Base-by-base conservation (phyloP, 78 protist genomes). In the Emiliania huxleyi region DNA sequence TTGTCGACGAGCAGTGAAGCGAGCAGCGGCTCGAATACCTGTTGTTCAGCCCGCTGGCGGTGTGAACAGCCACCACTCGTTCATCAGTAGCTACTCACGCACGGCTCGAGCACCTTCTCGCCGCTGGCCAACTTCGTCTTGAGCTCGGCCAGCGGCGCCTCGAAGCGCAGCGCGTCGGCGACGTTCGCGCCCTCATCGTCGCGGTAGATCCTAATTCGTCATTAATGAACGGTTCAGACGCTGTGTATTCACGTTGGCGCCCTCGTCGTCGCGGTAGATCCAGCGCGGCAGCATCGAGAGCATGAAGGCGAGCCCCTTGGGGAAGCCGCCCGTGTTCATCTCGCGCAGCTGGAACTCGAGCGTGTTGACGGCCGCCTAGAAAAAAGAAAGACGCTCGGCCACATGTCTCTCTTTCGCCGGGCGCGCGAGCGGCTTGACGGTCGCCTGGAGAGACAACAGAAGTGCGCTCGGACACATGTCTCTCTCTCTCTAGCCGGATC, bases 261-360 rank as follows among this genome's bases (percentile, higher is more conserved):
- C n/a, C n/a, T n/a, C n/a, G n/a, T n/a, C n/a, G n/a, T n/a, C 1
- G 44, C 62, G 48, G 44, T 87, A 87, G 25, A 49, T 4, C 91
- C 91, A 87, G 33, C 62, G 37, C 8, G 69, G 44, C 35, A 87
- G 44, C 48, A n/a, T 33, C 23, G 23, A 11, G 38, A 90, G 46
- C 92, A 90, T 90, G 42, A 90, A 42, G 69, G 49, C 4, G 62
- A 90, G 81, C 1, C 92, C 92, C 45, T 37, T 45, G 52, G 91
- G 92, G 29, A 48, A 93, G n/a, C 92, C 92, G 42, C 95, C 95
- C 15, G 95, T 93, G 92, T 93, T 93, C 87, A 71, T 62, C 92
- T 93, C 95, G 23, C 95, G 91, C 43, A 93, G 94, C 38, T 2
- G 19, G 77, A 93, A 93, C 88, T 93, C 95, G 29, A 89, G 40